Percentiles rank a stretch among this genome's conserved stretches.
These are phyloP conservation scores for Nadsonia commutata DNA, from an alignment of 1,139 yeast species.

Conservation along the genomic window DNA sequence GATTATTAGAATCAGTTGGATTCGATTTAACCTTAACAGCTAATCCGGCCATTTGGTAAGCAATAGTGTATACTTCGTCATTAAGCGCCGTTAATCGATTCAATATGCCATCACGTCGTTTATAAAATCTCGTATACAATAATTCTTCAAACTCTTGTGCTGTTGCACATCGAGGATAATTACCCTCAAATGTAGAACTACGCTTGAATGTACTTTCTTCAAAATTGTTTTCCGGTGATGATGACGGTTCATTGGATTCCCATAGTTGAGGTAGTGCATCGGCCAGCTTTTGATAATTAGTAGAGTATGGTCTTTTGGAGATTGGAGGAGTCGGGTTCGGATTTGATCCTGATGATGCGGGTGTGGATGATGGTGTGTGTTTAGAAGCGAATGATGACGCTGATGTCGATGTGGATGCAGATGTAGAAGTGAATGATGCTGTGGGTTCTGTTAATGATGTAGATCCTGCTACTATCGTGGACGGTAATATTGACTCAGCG, in stretches of 20 bases:
- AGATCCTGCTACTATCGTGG: no score
- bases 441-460: no score
- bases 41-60: background rate
- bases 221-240: background rate
- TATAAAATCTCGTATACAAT: background rate
- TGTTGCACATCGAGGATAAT: background rate
- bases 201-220: background rate
- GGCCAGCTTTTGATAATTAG: background rate
- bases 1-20: no score
- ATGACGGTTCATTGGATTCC: background rate
- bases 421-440: no score
- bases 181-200: no score
- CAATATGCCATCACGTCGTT: background rate
- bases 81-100: background rate
- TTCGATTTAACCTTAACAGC: background rate
- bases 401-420: no score
- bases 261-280: background rate
- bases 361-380: no score
- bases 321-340: no score
- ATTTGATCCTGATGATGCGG: no score
- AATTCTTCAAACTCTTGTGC: background rate
- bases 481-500: no score
- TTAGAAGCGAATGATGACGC: no score
- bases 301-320: no score
- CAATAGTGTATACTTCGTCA: background rate